phyloP scores from a whole-genome alignment of 352 stramenopile genomes.

The Globisporangium sylvaticum region DNA sequence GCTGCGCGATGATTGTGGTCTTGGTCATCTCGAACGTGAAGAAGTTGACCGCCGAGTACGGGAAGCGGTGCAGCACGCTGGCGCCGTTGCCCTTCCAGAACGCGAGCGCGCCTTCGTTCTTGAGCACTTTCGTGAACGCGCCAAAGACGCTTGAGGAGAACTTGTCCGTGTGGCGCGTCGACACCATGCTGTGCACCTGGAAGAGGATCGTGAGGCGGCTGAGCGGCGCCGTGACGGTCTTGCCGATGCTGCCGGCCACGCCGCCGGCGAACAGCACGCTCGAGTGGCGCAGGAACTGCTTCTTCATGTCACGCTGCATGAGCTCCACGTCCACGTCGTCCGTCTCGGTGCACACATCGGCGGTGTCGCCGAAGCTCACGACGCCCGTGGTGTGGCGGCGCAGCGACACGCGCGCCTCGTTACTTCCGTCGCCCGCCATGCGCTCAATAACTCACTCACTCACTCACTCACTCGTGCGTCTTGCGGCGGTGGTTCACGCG shows the following conservation, averaged over 20 bases:
- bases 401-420: conserved; percentile 42
- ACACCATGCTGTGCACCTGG: conserved; percentile 96
- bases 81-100: conserved; percentile 97
- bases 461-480: background rate
- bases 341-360: conserved; percentile 74
- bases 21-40: conserved; percentile 94
- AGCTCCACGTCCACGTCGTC: conserved; percentile 75
- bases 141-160: conserved; percentile 70
- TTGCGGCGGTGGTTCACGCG: background rate
- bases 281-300: conserved; percentile 71
- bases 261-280: conserved; percentile 87
- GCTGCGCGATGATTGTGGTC: conserved; percentile 60
- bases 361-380: conserved; percentile 76
- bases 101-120: conserved; percentile 88
- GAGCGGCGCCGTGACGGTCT: conserved; percentile 94
- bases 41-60: conserved; percentile 97
- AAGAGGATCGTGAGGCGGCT: conserved; percentile 95
- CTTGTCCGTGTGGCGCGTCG: conserved; percentile 77
- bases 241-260: conserved; percentile 93
- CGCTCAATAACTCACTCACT: background rate
- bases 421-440: conserved; percentile 8
- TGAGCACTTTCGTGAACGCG: conserved; percentile 89
- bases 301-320: conserved; percentile 60
- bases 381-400: conserved; percentile 78
- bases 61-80: conserved; percentile 94